phyloP scores from a whole-genome alignment of 2,329 filamentous ascomycete species.

The Alternaria incomplexa region DNA sequence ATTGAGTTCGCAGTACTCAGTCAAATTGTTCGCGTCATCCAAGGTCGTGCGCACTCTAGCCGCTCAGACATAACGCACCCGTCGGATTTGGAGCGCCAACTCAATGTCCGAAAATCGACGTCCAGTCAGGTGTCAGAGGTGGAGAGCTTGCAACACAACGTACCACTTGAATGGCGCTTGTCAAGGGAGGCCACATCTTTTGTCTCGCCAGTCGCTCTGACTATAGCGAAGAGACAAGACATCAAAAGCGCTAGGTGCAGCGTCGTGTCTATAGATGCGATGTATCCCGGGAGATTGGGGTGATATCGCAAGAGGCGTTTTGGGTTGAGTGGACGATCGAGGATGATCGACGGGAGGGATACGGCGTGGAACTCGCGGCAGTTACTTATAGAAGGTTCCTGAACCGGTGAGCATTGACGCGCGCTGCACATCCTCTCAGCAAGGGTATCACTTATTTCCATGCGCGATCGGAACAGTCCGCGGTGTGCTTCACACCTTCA shows the following conservation, averaged over 20 bases:
- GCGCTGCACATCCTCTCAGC: not conserved
- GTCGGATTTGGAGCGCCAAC: not conserved
- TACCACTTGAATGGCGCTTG: constrained; percentile 13
- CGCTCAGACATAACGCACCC: not conserved
- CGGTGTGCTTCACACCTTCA: not conserved
- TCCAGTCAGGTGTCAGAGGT: constrained; percentile 1
- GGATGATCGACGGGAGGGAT: not conserved
- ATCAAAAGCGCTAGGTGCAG: not conserved
- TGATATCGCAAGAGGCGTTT: not conserved
- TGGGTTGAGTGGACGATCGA: not conserved
- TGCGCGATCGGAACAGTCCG: not conserved
- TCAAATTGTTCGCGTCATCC: constrained; percentile 10
- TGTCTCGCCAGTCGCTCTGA: not conserved
- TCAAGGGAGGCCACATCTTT: not conserved
- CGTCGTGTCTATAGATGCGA: not conserved
- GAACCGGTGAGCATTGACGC: not conserved
- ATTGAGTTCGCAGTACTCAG: constrained; percentile 61
- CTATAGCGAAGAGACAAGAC: not conserved
- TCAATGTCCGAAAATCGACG: not conserved
- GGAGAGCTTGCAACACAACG: constrained; percentile 8
- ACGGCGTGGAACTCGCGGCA: not conserved
- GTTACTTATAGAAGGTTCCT: not conserved
- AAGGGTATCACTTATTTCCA: not conserved
- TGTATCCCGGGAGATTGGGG: constrained; percentile 1
- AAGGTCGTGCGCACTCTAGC: not conserved